Percentiles rank a stretch among this genome's conserved stretches.
These are phyloP conservation scores for Pseudocercospora macadamiae DNA, from an alignment of 2,329 filamentous ascomycete species.

Conservation along the genomic window DNA sequence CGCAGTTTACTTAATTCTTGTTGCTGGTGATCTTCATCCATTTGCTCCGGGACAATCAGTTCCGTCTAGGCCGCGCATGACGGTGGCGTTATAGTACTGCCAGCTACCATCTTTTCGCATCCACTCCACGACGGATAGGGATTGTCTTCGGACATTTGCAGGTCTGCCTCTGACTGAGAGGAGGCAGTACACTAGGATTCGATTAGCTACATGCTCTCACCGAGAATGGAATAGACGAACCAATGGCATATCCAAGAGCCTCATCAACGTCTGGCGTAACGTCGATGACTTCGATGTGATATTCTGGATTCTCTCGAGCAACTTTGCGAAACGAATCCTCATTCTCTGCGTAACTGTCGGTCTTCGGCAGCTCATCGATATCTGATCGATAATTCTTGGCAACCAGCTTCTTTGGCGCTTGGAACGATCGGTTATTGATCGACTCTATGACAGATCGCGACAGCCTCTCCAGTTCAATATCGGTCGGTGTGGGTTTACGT, in stretches of 20 bases:
- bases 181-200: slow-evolving; percentile 18
- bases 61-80: slow-evolving; percentile 14
- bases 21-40: neutral
- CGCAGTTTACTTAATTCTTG: too few relatives aligned
- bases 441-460: slow-evolving; percentile 14
- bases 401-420: slow-evolving; percentile 10
- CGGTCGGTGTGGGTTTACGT: neutral
- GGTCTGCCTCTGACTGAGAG: slow-evolving; percentile 16
- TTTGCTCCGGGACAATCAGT: slow-evolving; percentile 1
- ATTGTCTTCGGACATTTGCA: slow-evolving; percentile 15
- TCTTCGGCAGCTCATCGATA: slow-evolving; percentile 17
- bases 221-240: too few relatives aligned
- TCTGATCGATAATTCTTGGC: slow-evolving; percentile 15
- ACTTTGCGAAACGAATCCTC: slow-evolving; percentile 9
- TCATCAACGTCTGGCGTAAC: slow-evolving; percentile 19
- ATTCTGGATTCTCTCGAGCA: slow-evolving; percentile 12
- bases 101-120: slow-evolving; percentile 16
- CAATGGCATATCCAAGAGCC: slow-evolving; percentile 16
- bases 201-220: too few relatives aligned
- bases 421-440: slow-evolving; percentile 18
- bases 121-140: slow-evolving; percentile 17
- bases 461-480: slow-evolving; percentile 12
- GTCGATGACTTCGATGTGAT: slow-evolving; percentile 17
- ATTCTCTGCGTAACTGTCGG: slow-evolving; percentile 8
- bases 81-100: slow-evolving; percentile 19